A percentile compares a stretch with the other conserved stretches of the same genome.
These are phyloP conservation scores for Fusarium sp. DNA, from an alignment of 2,329 filamentous ascomycete genomes.

Conservation along the genomic window DNA sequence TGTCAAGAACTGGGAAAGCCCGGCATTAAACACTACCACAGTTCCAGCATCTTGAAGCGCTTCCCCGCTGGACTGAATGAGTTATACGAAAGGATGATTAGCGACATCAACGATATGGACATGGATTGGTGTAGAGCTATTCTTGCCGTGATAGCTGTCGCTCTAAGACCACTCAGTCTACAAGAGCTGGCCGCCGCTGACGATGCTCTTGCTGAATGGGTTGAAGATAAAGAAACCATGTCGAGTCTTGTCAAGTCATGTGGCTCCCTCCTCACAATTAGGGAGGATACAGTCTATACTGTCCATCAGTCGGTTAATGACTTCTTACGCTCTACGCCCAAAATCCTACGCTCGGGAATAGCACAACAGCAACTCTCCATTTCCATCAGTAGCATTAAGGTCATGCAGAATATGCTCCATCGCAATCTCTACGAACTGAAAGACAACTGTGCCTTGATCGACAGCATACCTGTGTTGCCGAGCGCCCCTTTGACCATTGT, in stretches of 20 bases:
- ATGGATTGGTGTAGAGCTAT: accelerated
- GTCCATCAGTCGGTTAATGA: neutral
- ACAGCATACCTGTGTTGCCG: accelerated
- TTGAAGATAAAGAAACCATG: accelerated
- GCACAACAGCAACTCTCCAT: accelerated
- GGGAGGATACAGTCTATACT: accelerated
- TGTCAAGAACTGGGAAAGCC: neutral
- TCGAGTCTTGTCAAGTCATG: accelerated
- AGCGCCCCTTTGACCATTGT: accelerated
- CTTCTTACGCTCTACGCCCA: accelerated
- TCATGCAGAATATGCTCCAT: accelerated
- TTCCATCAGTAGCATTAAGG: accelerated
- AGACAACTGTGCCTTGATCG: accelerated
- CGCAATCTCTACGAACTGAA: accelerated
- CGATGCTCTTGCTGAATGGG: accelerated
- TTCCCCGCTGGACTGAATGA: accelerated
- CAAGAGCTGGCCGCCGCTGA: accelerated
- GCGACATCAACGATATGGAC: accelerated
- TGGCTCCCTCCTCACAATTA: neutral
- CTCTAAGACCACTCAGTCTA: accelerated
- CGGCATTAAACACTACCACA: accelerated
- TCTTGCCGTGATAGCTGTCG: accelerated
- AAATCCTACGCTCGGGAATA: accelerated
- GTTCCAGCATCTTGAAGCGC: accelerated
- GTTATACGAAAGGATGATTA: neutral